Percentiles rank a stretch among this genome's conserved stretches.
Conservation (phyloP, 2,329 filamentous ascomycete species). For the Microsporum audouinii region DNA sequence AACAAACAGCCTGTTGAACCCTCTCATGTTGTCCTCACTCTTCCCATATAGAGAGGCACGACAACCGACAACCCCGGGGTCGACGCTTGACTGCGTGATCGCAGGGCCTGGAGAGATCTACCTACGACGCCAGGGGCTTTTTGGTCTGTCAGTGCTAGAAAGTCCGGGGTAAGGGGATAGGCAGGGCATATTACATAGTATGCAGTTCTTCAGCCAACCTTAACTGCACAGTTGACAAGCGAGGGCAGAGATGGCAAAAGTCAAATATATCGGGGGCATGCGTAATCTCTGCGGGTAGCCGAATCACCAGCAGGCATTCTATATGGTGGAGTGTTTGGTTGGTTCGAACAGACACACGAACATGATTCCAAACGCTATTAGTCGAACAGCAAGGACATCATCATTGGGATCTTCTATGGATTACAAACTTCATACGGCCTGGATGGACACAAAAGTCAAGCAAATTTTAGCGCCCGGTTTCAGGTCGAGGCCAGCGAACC, state of each 20-base stretch:
- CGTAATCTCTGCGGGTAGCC: background rate
- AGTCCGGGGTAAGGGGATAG: background rate
- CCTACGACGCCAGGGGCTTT: background rate
- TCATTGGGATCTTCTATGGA: background rate
- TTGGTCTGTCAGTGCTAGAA: background rate
- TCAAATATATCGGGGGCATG: background rate
- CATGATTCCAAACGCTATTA: too few species aligned
- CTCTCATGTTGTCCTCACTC: background rate
- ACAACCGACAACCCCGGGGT: background rate
- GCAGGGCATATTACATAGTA: background rate
- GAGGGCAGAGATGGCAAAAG: background rate
- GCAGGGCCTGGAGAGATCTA: background rate
- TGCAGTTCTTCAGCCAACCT: slow-evolving; percentile 4
- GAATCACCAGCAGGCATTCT: background rate
- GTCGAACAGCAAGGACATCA: too few species aligned
- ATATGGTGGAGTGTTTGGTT: background rate
- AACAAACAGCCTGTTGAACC: background rate
- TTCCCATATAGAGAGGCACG: background rate
- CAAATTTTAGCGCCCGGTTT: slow-evolving; percentile 2
- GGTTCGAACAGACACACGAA: too few species aligned
- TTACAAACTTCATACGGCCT: background rate
- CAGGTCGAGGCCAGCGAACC: background rate
- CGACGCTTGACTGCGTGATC: background rate
- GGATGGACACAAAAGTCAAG: background rate
- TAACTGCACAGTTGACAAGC: background rate